A percentile compares a stretch with the other conserved stretches of the same genome.
phyloP scores from a whole-genome alignment of 352 stramenopile species.

The Phytophthora brassicae region DNA sequence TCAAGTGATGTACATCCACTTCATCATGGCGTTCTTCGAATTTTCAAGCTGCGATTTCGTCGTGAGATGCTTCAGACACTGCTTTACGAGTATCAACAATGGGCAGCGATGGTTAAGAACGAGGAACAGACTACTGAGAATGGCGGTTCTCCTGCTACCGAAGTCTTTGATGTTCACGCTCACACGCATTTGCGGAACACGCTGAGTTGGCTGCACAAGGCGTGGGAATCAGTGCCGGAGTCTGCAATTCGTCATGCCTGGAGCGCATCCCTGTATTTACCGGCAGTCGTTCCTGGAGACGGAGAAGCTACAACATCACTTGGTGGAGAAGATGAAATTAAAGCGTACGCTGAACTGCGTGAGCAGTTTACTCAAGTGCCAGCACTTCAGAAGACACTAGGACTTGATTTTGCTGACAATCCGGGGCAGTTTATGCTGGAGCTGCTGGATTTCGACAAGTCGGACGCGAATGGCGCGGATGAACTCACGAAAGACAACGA shows the following conservation, averaged over 20 bases:
- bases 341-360: slow-evolving; percentile 33
- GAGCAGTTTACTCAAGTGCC: slow-evolving; percentile 24
- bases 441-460: slow-evolving; percentile 46
- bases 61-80: slow-evolving; percentile 57
- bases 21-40: slow-evolving; percentile 54
- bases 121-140: slow-evolving; percentile 10
- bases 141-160: slow-evolving; percentile 7
- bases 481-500: slow-evolving; percentile 58
- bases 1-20: slow-evolving; percentile 47
- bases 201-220: slow-evolving; percentile 46
- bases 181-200: slow-evolving; percentile 50
- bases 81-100: slow-evolving; percentile 35
- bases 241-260: slow-evolving; percentile 47
- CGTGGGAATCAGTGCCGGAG: slow-evolving; percentile 37
- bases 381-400: slow-evolving; percentile 34
- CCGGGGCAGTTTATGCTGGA: slow-evolving; percentile 38
- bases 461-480: slow-evolving; percentile 26
- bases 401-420: slow-evolving; percentile 32
- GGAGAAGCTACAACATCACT: slow-evolving; percentile 18
- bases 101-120: slow-evolving; percentile 10
- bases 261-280: slow-evolving; percentile 39
- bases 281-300: slow-evolving; percentile 31
- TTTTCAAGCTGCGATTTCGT: slow-evolving; percentile 67
- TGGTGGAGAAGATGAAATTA: slow-evolving; percentile 20
- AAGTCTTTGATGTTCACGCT: slow-evolving; percentile 45